Conservation (phyloP, 2,329 filamentous ascomycete genomes). For the Xylariaceae sp. region DNA sequence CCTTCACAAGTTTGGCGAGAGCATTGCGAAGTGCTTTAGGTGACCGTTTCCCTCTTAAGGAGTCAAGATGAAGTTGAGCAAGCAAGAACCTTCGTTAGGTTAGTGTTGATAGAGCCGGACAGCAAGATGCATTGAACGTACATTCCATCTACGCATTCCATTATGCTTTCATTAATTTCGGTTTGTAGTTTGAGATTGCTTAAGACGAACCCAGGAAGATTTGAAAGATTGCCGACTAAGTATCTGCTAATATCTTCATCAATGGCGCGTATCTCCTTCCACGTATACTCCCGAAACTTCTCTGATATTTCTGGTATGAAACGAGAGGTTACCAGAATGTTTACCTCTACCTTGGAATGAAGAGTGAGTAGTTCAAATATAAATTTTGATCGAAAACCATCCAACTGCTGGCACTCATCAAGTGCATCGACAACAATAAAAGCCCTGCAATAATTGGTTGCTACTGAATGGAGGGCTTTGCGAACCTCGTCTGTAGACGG, state of each 20-base stretch:
- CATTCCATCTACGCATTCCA: conserved; percentile 40
- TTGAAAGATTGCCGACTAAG: conserved; percentile 34
- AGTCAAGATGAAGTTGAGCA: conserved; percentile 46
- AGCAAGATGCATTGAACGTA: conserved; percentile 33
- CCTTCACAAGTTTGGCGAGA: conserved; percentile 41
- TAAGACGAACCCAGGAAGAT: conserved; percentile 28
- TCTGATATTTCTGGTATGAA: conserved; percentile 31
- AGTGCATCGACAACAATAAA: conserved; percentile 36
- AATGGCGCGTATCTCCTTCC: conserved; percentile 42
- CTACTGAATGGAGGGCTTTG: conserved; percentile 26
- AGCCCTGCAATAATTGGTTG: conserved; percentile 27
- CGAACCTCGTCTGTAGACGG: conserved; percentile 37
- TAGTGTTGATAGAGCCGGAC: not conserved
- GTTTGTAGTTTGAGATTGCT: conserved; percentile 27
- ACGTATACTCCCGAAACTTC: conserved; percentile 17
- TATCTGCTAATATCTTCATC: conserved; percentile 43
- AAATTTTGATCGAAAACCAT: conserved; percentile 6
- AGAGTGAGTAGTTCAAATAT: conserved; percentile 29
- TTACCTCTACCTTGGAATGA: conserved; percentile 25
- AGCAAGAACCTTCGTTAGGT: conserved; percentile 45
- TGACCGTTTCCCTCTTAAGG: conserved; percentile 40
- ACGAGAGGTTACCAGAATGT: conserved; percentile 36
- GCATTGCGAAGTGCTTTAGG: conserved; percentile 40
- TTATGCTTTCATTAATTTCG: conserved; percentile 34
- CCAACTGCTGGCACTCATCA: conserved; percentile 29